A percentile compares a stretch with the other conserved stretches of the same genome.
phyloP scores from a whole-genome alignment of 345 rosid genomes.

The Eucalyptus guilfoylei region DNA sequence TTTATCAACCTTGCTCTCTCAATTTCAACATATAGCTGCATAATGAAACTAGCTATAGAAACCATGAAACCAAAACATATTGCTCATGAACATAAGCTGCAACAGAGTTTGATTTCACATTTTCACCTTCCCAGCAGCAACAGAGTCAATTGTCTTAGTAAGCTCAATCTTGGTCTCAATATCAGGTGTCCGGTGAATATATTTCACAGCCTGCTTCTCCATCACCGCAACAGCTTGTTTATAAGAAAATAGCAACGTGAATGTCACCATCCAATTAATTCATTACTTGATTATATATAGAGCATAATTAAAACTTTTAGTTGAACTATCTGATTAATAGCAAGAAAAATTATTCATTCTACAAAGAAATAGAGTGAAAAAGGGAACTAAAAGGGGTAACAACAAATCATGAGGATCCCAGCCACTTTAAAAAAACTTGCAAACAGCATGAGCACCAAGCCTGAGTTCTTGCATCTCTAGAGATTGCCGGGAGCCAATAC shows the following conservation, averaged over 20 bases:
- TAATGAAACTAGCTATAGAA: not conserved
- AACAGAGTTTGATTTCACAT: not conserved
- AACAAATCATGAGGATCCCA: not conserved
- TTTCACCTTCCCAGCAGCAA: slow-evolving; percentile 78
- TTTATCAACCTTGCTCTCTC: slow-evolving; percentile 66
- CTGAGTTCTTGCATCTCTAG: not conserved
- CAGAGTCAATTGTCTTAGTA: too few species aligned
- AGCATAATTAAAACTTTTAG: not conserved
- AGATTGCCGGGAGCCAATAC: not conserved
- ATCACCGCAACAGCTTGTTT: too few species aligned
- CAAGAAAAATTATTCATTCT: not conserved
- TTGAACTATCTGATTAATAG: not conserved
- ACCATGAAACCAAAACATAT: not conserved
- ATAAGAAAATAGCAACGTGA: too few species aligned
- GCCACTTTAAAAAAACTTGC: not conserved
- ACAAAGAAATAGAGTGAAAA: not conserved
- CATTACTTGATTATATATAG: not conserved
- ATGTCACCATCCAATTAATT: not conserved
- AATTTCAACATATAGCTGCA: slow-evolving; percentile 77
- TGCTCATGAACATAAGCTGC: not conserved
- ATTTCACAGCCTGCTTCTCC: too few species aligned
- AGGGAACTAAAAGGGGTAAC: not conserved
- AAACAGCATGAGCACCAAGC: not conserved
- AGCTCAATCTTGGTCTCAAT: too few species aligned
- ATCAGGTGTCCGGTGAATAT: too few species aligned